A percentile compares a stretch with the other conserved stretches of the same genome.
These are phyloP conservation scores for Trametes maxima DNA, from an alignment of 768 basidiomycete genomes.

Conservation along the genomic window DNA sequence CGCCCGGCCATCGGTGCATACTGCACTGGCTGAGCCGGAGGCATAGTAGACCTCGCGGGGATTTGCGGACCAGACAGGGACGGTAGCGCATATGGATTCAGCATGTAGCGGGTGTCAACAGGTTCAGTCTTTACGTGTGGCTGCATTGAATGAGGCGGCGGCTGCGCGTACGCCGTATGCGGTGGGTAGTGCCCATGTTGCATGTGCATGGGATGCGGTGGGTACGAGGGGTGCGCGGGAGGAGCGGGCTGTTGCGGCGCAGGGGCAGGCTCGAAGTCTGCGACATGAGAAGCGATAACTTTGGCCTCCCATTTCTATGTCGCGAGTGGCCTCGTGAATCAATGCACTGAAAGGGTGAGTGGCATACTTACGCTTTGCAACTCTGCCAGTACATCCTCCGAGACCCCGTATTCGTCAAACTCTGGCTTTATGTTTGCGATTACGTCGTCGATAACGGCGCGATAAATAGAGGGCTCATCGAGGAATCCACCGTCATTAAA, in stretches of 20 bases:
- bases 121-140: constrained; percentile 75
- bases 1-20: constrained; percentile 41
- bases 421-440: constrained; percentile 84
- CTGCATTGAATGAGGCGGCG: constrained; percentile 39
- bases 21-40: constrained; percentile 60
- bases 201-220: constrained; percentile 40
- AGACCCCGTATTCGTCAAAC: constrained; percentile 96
- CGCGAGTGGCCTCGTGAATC: constrained; percentile 18
- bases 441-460: constrained; percentile 96
- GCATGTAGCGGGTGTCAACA: constrained; percentile 66
- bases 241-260: constrained; percentile 46
- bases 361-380: constrained; percentile 77
- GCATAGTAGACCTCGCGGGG: constrained; percentile 49
- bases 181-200: constrained; percentile 52
- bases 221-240: constrained; percentile 47
- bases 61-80: constrained; percentile 67
- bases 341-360: constrained; percentile 23
- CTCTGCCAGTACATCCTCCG: constrained; percentile 83
- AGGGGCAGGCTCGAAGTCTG: constrained; percentile 77
- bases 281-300: constrained; percentile 91
- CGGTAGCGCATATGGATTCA: constrained; percentile 60
- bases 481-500: constrained; percentile 29
- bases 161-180: constrained; percentile 56
- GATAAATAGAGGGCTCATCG: constrained; percentile 88
- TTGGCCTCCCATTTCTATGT: constrained; percentile 94